phyloP scores from a whole-genome alignment of 805 yeast genomes.

The Alloascoidea africana region DNA sequence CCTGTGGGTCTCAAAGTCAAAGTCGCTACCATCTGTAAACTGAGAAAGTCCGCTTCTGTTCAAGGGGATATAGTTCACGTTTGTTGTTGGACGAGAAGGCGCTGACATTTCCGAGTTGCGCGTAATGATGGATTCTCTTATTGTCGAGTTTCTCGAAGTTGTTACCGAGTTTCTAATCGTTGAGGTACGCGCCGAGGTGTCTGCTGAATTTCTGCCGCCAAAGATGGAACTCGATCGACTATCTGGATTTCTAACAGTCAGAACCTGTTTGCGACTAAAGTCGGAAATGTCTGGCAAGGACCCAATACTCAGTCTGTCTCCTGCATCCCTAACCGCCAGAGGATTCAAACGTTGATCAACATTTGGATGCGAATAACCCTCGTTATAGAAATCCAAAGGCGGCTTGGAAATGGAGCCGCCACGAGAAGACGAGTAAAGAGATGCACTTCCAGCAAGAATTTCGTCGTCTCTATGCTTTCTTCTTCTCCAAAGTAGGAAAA shows the following conservation, averaged over 20 bases:
- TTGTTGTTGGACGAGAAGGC: not conserved
- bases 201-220: not conserved
- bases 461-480: not conserved
- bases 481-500: not conserved
- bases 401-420: not conserved
- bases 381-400: not conserved
- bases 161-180: not conserved
- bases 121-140: not conserved
- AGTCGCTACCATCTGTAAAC: too few species aligned
- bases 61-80: not conserved
- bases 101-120: not conserved
- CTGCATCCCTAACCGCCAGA: not conserved
- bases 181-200: not conserved
- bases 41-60: too few species aligned
- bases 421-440: not conserved
- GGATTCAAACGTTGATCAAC: not conserved
- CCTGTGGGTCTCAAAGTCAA: too few species aligned
- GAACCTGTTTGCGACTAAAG: not conserved
- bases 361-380: not conserved
- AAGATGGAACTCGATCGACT: not conserved
- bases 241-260: conserved; percentile 1
- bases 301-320: not conserved
- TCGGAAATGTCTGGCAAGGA: not conserved
- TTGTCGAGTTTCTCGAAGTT: not conserved
- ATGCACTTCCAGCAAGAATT: not conserved